Evolutionary conservation across 805 yeast genomes (phyloP).

Genomic region (Barnettozyma wickerhamii): DNA sequence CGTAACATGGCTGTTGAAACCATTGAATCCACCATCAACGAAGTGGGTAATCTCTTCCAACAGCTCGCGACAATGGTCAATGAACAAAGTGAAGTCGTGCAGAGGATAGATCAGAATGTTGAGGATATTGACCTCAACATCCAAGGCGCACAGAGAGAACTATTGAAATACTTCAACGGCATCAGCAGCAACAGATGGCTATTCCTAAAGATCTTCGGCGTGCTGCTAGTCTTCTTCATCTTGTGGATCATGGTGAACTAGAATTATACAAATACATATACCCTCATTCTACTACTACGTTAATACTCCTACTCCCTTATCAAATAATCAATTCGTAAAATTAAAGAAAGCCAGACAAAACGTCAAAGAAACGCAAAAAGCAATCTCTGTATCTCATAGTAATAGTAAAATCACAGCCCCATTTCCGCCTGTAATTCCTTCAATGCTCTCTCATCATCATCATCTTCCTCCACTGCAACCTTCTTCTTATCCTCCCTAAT

Average conservation of each 20-base stretch:
- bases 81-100: constrained; percentile 95
- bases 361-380: not conserved
- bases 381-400: not conserved
- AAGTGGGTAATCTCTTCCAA: constrained; percentile 90
- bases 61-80: constrained; percentile 97
- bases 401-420: constrained; percentile 49
- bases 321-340: not conserved
- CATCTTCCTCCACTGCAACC: constrained; percentile 67
- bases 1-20: constrained; percentile 91
- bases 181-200: constrained; percentile 92
- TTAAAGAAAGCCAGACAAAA: not conserved
- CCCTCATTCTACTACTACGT: no score
- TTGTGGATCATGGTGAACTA: constrained; percentile 76
- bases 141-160: constrained; percentile 89
- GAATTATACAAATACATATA: not conserved
- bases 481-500: constrained; percentile 24
- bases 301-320: no score
- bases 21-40: constrained; percentile 94
- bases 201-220: constrained; percentile 83
- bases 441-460: constrained; percentile 81
- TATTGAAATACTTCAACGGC: constrained; percentile 82
- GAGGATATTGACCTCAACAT: constrained; percentile 90
- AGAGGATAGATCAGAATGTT: constrained; percentile 90
- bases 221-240: constrained; percentile 70
- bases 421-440: constrained; percentile 80